These are phyloP conservation scores for Actinidia polygama DNA, from an alignment of 179 eudicot genomes.

Conservation along the genomic window DNA sequence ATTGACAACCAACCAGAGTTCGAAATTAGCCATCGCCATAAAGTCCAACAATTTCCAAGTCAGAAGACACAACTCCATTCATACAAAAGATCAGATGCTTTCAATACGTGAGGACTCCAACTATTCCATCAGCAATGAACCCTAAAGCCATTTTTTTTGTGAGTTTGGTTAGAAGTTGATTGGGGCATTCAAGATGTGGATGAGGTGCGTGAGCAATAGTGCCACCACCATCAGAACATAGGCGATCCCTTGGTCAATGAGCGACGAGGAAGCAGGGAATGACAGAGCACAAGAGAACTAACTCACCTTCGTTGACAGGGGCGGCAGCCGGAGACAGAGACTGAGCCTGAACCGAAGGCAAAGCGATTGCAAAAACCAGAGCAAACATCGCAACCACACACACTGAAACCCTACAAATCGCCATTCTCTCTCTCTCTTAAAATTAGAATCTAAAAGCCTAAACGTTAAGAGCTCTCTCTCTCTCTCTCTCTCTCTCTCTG, in stretches of 20 bases:
- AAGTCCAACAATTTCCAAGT: neutral
- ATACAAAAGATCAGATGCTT: neutral
- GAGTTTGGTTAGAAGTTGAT: slow-evolving; percentile 13
- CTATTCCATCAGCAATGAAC: neutral
- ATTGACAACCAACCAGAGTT: neutral
- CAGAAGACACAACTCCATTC: neutral
- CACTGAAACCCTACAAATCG: slow-evolving; percentile 9
- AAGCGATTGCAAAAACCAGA: slow-evolving; percentile 19
- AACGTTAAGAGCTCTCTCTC: slow-evolving; percentile 2
- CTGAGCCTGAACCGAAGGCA: slow-evolving; percentile 32
- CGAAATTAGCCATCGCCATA: neutral
- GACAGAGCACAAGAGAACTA: neutral
- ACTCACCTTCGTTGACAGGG: slow-evolving; percentile 38
- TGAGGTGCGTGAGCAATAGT: slow-evolving; percentile 43
- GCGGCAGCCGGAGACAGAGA: slow-evolving; percentile 37
- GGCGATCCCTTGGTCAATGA: slow-evolving; percentile 49
- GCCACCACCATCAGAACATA: slow-evolving; percentile 43
- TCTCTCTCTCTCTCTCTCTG: slow-evolving; percentile 23
- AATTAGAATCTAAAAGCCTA: neutral
- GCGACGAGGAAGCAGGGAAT: neutral
- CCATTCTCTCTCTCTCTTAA: slow-evolving; percentile 3
- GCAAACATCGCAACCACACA: slow-evolving; percentile 23
- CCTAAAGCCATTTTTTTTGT: neutral
- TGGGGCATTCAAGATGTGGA: slow-evolving; percentile 44
- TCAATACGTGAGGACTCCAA: neutral